Base-by-base conservation (phyloP, 2,329 filamentous ascomycete genomes). In the Botrytis tulipae region DNA sequence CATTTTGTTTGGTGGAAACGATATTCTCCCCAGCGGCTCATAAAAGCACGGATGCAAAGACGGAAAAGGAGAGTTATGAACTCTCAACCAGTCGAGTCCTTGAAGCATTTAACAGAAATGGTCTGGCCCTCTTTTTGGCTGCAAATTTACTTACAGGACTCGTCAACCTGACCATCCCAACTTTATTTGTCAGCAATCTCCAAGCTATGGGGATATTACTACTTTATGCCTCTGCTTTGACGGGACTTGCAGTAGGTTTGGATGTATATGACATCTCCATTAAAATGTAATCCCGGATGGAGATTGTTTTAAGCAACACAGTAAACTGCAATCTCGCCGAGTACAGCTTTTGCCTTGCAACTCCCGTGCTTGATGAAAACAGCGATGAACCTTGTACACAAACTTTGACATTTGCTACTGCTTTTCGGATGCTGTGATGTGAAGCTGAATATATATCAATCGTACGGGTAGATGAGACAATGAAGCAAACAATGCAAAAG, bases 141-240 rank as follows among this genome's bases (percentile, higher is more conserved):
- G 95, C 96, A 3, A 99, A 99, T 80, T 83, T 99, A 65, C 83
- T 97, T 75, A 99, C 96, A 0, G 96, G 96, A 0, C 80, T 94
- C 25, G 91, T 98, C 71, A 99, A 99, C 81, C 86, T 99, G 86
- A 93, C 91, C 6, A 82, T 98, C 72, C 91, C 91, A 57, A 99
- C 96, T 4, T 83, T 98, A 76, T 88, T 95, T 80, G 89, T 92
- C 76, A 86, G 86, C 7, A 87, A 89, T 14, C 78, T 87, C 4
- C 82, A 84, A 73, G 89, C 94, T 0, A 93, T 97, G 89, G 90
- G 82, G 0, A 89, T 98, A 48, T 82, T 99, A 76, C 82, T 93
- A 35, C 88, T 82, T 8, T 98, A 98, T 82, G 91, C 91, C 69
- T 87, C 84, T 3, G 83, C 86, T 0, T 75, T 98, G 62, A 92